Conservation (phyloP, 2,329 filamentous ascomycete species). For the Phaeosphaeriaceae sp. region DNA sequence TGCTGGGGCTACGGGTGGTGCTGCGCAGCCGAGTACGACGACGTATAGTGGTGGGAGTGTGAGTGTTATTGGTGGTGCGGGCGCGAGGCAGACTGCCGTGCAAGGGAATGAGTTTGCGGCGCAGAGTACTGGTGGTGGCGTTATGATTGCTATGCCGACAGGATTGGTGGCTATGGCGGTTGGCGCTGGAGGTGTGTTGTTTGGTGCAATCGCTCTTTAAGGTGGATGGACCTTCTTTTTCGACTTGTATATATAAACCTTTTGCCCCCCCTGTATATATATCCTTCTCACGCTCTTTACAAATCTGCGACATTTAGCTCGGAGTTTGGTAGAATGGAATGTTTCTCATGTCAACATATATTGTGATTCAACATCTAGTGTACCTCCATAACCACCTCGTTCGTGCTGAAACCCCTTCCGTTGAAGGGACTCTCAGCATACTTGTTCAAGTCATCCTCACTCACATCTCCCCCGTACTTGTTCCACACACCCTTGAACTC, state of each 20-base stretch:
- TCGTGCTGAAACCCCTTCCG: constrained; percentile 31
- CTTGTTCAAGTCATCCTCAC: constrained; percentile 32
- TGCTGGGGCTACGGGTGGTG: constrained; percentile 2
- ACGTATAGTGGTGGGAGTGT: neutral
- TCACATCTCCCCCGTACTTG: constrained; percentile 27
- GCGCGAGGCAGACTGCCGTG: neutral
- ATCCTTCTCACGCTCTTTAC: neutral
- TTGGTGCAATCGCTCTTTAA: constrained; percentile 11
- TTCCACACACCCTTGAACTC: constrained; percentile 47
- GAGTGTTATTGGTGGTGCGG: neutral
- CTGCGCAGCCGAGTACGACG: constrained; percentile 3
- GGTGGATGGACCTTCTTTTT: neutral
- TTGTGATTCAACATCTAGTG: constrained; percentile 9
- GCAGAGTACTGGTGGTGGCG: constrained; percentile 10
- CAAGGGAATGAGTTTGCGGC: neutral
- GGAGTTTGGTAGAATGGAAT: neutral
- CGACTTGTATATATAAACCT: neutral
- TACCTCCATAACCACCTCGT: constrained; percentile 30
- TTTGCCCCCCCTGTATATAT: neutral
- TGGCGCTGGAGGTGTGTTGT: constrained; percentile 16
- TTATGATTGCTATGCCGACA: constrained; percentile 9
- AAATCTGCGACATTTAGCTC: neutral
- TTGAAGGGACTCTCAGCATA: constrained; percentile 34
- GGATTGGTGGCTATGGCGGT: constrained; percentile 9
- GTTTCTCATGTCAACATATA: neutral